phyloP scores from a whole-genome alignment of 1,139 yeast species.

The Debaryomycetaceae sp. region DNA sequence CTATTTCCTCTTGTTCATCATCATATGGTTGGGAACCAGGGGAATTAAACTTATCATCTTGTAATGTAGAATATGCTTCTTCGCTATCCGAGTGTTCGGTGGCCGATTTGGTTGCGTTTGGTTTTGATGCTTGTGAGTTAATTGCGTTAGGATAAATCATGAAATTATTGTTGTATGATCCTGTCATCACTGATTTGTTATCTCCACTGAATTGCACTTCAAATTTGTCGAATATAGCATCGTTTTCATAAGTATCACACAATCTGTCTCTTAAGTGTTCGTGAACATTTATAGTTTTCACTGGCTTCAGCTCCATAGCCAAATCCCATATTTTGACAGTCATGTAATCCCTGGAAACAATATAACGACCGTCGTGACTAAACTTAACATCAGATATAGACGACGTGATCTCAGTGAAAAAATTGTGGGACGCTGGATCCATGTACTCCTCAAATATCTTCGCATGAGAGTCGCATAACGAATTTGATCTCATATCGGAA shows the following conservation, averaged over 20 bases:
- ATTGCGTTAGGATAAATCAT: constrained; percentile 91
- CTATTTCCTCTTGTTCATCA: constrained; percentile 68
- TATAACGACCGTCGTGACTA: constrained; percentile 87
- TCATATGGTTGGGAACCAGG: constrained; percentile 39
- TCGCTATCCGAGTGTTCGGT: constrained; percentile 36
- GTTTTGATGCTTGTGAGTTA: constrained; percentile 15
- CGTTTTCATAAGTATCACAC: constrained; percentile 97
- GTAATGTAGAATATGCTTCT: constrained; percentile 15
- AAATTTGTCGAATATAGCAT: constrained; percentile 96
- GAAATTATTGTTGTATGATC: constrained; percentile 94
- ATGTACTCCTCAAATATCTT: constrained; percentile 89
- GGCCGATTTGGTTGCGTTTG: constrained; percentile 2
- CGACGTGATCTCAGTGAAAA: constrained; percentile 95
- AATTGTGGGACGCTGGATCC: constrained; percentile 91
- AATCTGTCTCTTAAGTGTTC: constrained; percentile 90
- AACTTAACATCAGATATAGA: constrained; percentile 93
- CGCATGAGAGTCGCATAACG: constrained; percentile 88
- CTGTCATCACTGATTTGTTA: constrained; percentile 90
- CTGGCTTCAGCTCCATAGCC: constrained; percentile 93
- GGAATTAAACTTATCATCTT: constrained; percentile 19
- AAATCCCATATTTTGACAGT: constrained; percentile 98
- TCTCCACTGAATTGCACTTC: constrained; percentile 96
- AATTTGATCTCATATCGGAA: constrained; percentile 95
- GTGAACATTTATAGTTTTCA: constrained; percentile 91
- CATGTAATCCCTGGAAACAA: constrained; percentile 94